Evolutionary conservation across 1,284 basidiomycete genomes (phyloP).

Genomic region (Volvariella surrecta): DNA sequence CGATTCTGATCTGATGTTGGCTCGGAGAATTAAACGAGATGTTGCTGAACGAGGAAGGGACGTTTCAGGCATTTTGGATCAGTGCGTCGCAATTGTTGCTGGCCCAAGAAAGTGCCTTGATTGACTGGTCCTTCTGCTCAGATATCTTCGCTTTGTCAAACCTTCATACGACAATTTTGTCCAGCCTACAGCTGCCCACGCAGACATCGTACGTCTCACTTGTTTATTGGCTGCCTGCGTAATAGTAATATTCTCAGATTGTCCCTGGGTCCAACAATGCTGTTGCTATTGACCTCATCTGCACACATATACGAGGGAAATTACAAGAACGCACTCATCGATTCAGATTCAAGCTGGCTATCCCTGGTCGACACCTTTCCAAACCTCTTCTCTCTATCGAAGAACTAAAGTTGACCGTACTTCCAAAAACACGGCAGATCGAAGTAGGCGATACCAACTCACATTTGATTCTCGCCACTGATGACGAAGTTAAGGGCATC

Average conservation of each 20-base stretch:
- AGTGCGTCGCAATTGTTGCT: slow-evolving; percentile 37
- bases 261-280: slow-evolving; percentile 84
- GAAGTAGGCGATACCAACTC: slow-evolving; percentile 35
- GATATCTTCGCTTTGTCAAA: slow-evolving; percentile 89
- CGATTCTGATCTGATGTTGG: slow-evolving; percentile 96
- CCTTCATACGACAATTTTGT: slow-evolving; percentile 94
- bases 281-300: slow-evolving; percentile 91
- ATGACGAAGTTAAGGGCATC: no score
- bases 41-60: slow-evolving; percentile 81
- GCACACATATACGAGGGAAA: slow-evolving; percentile 84
- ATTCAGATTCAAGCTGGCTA: slow-evolving; percentile 69
- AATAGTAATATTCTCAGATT: slow-evolving; percentile 44
- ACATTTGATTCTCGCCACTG: slow-evolving; percentile 1
- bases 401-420: slow-evolving; percentile 52
- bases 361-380: slow-evolving; percentile 28
- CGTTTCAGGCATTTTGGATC: slow-evolving; percentile 84
- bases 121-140: no score
- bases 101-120: no score
- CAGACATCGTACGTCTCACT: slow-evolving; percentile 75
- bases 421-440: slow-evolving; percentile 80
- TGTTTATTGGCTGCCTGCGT: no score
- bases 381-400: slow-evolving; percentile 27
- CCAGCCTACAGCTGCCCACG: slow-evolving; percentile 78
- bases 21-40: slow-evolving; percentile 84
- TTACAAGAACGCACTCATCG: slow-evolving; percentile 69